A percentile compares a stretch with the other conserved stretches of the same genome.
Evolutionary conservation across 176 grass and related monocot genomes (phyloP).

Genomic region (Oryza brachyantha): DNA sequence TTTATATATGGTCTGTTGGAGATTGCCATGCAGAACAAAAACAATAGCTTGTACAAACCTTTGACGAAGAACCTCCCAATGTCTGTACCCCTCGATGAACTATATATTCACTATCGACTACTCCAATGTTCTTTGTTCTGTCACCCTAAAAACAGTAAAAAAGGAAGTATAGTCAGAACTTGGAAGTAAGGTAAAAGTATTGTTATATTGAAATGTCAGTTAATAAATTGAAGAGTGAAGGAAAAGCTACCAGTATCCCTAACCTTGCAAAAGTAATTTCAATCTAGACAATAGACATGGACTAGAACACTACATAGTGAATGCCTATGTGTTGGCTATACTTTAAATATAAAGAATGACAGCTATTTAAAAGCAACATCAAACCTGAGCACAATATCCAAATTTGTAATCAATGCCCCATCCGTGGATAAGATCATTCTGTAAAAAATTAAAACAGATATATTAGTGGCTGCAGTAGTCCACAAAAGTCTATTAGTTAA

Average conservation of each 20-base stretch:
- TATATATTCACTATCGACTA: constrained; percentile 79
- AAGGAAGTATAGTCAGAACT: background rate
- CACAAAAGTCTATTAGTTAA: background rate
- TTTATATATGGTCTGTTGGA: constrained; percentile 2
- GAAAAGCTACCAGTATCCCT: background rate
- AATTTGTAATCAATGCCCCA: constrained; percentile 97
- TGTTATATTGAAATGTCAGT: background rate
- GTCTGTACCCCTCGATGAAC: constrained; percentile 77
- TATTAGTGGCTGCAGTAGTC: constrained; percentile 15
- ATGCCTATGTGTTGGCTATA: background rate
- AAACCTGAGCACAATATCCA: constrained; percentile 94
- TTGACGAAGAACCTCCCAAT: constrained; percentile 57
- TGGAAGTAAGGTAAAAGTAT: background rate
- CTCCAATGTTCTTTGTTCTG: constrained; percentile 69
- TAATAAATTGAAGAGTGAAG: constrained; percentile 1
- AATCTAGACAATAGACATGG: background rate
- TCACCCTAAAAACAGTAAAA: constrained; percentile 60
- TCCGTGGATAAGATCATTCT: constrained; percentile 92
- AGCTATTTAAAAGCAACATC: constrained; percentile 12
- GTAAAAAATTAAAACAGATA: constrained; percentile 28
- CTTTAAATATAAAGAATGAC: constrained; percentile 14
- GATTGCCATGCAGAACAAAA: constrained; percentile 16
- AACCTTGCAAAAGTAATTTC: background rate
- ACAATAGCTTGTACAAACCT: constrained; percentile 46
- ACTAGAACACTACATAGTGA: background rate